Evolutionary conservation across 768 basidiomycete genomes (phyloP).

Genomic region (Suillus alpinus): DNA sequence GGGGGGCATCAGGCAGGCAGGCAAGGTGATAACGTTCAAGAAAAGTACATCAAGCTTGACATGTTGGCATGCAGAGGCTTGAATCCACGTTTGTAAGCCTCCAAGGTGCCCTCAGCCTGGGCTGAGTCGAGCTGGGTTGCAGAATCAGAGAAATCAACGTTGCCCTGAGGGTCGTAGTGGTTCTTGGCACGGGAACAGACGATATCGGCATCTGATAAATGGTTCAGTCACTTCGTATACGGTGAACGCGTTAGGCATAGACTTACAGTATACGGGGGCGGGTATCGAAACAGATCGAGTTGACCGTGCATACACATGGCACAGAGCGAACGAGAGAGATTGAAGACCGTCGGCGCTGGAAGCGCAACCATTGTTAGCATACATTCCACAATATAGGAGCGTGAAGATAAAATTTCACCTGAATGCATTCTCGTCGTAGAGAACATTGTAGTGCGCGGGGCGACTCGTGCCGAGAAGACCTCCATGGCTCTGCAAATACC

Average conservation of each 20-base stretch:
- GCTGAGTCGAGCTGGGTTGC: slow-evolving; percentile 46
- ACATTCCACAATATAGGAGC: background rate
- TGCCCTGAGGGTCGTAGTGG: slow-evolving; percentile 67
- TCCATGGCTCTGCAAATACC: slow-evolving; percentile 74
- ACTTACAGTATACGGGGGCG: slow-evolving; percentile 76
- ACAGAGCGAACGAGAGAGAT: slow-evolving; percentile 67
- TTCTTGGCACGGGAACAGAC: slow-evolving; percentile 77
- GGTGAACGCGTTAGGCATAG: background rate
- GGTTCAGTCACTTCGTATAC: background rate
- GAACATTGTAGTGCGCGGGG: slow-evolving; percentile 53
- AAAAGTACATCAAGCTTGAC: slow-evolving; percentile 59
- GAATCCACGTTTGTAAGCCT: slow-evolving; percentile 52
- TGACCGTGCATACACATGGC: slow-evolving; percentile 78
- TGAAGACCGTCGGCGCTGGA: slow-evolving; percentile 66
- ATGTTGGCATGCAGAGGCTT: slow-evolving; percentile 53
- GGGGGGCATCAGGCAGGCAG: no score
- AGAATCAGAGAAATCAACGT: slow-evolving; percentile 57
- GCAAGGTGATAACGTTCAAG: slow-evolving; percentile 19
- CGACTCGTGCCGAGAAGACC: slow-evolving; percentile 76
- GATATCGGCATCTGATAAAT: slow-evolving; percentile 64
- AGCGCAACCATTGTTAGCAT: slow-evolving; percentile 8
- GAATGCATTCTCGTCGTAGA: slow-evolving; percentile 56
- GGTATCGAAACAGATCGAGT: slow-evolving; percentile 83
- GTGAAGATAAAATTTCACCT: slow-evolving; percentile 38
- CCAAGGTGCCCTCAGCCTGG: slow-evolving; percentile 40